Evolutionary conservation across 2,329 filamentous ascomycete genomes (phyloP).

Genomic region (Cladophialophora bantiana): DNA sequence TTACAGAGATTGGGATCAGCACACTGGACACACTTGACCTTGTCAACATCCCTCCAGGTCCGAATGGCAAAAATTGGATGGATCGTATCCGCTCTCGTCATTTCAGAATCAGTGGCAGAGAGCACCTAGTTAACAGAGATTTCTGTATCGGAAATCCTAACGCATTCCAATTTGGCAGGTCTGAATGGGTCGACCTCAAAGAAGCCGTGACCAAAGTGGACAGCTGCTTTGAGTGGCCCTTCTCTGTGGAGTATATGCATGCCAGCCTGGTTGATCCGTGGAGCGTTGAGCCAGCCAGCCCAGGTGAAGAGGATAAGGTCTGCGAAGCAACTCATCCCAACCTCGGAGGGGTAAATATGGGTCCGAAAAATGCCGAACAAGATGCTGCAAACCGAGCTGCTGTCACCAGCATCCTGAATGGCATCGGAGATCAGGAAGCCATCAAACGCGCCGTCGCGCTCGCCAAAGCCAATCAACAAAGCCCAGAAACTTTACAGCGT

Average conservation of each 20-base stretch:
- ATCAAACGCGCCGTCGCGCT: constrained; percentile 13
- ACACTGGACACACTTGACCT: constrained; percentile 75
- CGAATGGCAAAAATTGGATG: constrained; percentile 71
- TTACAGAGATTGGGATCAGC: constrained; percentile 88
- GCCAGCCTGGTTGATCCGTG: constrained; percentile 27
- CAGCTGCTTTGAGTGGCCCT: constrained; percentile 65
- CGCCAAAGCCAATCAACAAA: background rate
- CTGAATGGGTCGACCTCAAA: constrained; percentile 60
- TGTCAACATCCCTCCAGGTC: constrained; percentile 63
- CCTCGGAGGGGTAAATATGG: constrained; percentile 24
- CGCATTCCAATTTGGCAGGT: constrained; percentile 73
- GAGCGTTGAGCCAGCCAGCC: constrained; percentile 9
- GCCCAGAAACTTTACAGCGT: constrained; percentile 18
- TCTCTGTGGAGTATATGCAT: constrained; percentile 48
- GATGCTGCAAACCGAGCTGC: constrained; percentile 28
- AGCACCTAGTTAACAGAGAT: constrained; percentile 68
- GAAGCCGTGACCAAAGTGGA: constrained; percentile 58
- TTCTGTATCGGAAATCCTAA: constrained; percentile 78
- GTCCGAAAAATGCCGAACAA: constrained; percentile 28
- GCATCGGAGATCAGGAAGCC: constrained; percentile 20
- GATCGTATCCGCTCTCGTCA: constrained; percentile 72
- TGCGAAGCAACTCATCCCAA: background rate
- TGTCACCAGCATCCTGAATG: constrained; percentile 26
- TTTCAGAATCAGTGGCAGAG: constrained; percentile 75
- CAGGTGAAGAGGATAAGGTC: background rate